phyloP scores from a whole-genome alignment of 371 early-diverging fungal genomes.

The Syncephalis fuscata region DNA sequence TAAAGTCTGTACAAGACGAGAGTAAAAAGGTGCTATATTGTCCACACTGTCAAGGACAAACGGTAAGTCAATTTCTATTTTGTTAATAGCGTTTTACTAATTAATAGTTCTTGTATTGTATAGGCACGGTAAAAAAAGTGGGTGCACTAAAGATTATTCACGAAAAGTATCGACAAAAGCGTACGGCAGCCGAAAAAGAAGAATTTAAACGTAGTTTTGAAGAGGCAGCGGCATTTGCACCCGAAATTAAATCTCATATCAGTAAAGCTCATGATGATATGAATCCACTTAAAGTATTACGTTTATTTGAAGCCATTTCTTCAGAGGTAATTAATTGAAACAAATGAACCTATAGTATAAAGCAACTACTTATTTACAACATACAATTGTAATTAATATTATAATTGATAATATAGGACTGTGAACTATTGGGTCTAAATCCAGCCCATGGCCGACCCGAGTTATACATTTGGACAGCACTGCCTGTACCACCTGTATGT shows the following conservation, averaged over 20 bases:
- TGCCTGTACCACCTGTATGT: constrained; percentile 96
- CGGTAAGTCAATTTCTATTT: constrained; percentile 35
- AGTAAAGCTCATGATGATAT: constrained; percentile 87
- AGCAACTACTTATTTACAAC: too few relatives aligned
- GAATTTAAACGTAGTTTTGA: constrained; percentile 54
- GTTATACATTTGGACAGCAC: constrained; percentile 77
- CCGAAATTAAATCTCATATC: constrained; percentile 60
- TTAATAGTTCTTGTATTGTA: too few relatives aligned
- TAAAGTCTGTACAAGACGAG: constrained; percentile 67
- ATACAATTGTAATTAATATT: neutral
- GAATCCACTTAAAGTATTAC: constrained; percentile 76
- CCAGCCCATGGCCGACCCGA: constrained; percentile 80
- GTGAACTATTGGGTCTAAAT: constrained; percentile 87
- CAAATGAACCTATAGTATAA: neutral
- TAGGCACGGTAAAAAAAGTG: constrained; percentile 83
- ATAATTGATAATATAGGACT: constrained; percentile 37
- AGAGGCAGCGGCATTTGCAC: constrained; percentile 46
- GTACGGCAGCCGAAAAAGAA: constrained; percentile 56
- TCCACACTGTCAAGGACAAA: constrained; percentile 76
- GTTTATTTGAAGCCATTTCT: constrained; percentile 73
- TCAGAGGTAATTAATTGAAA: constrained; percentile 40
- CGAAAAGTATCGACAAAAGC: constrained; percentile 76
- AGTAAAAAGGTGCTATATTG: constrained; percentile 89
- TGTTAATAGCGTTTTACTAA: too few relatives aligned
- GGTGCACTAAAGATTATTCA: constrained; percentile 93